phyloP scores from a whole-genome alignment of 2,329 filamentous ascomycete species.

The Pseudogymnoascus verrucosus region DNA sequence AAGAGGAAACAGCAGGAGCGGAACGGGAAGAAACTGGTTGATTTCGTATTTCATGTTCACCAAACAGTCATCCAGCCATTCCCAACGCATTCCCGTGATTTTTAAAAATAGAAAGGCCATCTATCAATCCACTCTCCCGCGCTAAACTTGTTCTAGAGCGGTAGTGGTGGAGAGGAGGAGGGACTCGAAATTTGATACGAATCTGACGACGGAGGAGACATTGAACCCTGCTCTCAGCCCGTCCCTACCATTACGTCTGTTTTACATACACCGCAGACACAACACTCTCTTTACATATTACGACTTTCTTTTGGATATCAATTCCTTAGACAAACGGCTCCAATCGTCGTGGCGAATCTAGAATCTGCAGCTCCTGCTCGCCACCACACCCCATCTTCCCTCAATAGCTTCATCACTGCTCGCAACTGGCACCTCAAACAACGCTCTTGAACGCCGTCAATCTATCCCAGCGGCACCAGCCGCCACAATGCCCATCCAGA shows the following conservation, averaged over 20 bases:
- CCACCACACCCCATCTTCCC: neutral
- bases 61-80: neutral
- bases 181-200: constrained; percentile 3
- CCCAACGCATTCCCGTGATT: neutral
- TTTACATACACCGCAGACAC: neutral
- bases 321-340: neutral
- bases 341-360: neutral
- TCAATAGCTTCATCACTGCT: neutral
- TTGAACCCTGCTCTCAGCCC: constrained; percentile 5
- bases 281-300: neutral
- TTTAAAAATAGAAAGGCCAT: constrained; percentile 7
- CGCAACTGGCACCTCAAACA: neutral
- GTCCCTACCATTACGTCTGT: neutral
- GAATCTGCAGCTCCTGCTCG: neutral
- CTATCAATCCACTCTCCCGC: neutral
- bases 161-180: constrained; percentile 1
- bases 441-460: neutral
- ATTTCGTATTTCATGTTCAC: neutral
- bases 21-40: neutral
- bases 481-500: neutral
- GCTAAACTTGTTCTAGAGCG: constrained; percentile 3
- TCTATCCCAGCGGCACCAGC: neutral
- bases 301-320: constrained; percentile 2
- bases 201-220: neutral
- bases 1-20: neutral